phyloP scores from a whole-genome alignment of 306 rosid genomes.

The Cajanus cajan region DNA sequence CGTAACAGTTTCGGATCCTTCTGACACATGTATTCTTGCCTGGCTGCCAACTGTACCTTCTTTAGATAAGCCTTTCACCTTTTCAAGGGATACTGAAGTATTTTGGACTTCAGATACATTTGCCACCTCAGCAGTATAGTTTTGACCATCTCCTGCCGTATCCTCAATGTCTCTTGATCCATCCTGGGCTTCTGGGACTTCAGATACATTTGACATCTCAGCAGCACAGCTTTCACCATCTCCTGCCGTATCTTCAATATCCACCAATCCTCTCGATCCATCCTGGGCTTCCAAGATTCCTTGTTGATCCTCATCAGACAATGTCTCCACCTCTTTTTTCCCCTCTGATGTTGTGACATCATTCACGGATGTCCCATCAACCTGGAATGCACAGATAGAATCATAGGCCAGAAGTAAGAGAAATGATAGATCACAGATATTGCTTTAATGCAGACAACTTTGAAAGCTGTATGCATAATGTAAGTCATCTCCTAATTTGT shows the following conservation, averaged over 20 bases:
- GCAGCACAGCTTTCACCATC: no score
- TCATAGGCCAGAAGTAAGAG: neutral
- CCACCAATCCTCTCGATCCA: conserved; percentile 30
- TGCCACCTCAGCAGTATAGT: conserved; percentile 5
- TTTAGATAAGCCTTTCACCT: conserved; percentile 19
- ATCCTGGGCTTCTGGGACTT: conserved; percentile 8
- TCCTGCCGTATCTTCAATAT: conserved; percentile 2
- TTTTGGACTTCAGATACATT: conserved; percentile 21
- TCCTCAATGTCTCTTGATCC: conserved; percentile 28
- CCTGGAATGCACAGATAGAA: conserved; percentile 29
- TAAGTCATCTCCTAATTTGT: neutral
- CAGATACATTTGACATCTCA: no score
- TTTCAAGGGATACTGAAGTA: conserved; percentile 13
- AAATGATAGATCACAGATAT: neutral
- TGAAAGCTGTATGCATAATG: neutral
- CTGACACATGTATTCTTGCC: neutral
- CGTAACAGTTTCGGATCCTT: conserved; percentile 17
- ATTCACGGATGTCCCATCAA: neutral
- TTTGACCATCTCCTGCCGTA: conserved; percentile 1
- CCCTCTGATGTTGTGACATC: neutral
- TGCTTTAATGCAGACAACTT: neutral
- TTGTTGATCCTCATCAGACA: conserved; percentile 15
- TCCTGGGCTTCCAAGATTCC: conserved; percentile 18
- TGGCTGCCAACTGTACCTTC: conserved; percentile 22
- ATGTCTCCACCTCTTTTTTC: neutral